Evolutionary conservation across 345 rosid genomes (phyloP).

Genomic region (Trapa incisa): DNA sequence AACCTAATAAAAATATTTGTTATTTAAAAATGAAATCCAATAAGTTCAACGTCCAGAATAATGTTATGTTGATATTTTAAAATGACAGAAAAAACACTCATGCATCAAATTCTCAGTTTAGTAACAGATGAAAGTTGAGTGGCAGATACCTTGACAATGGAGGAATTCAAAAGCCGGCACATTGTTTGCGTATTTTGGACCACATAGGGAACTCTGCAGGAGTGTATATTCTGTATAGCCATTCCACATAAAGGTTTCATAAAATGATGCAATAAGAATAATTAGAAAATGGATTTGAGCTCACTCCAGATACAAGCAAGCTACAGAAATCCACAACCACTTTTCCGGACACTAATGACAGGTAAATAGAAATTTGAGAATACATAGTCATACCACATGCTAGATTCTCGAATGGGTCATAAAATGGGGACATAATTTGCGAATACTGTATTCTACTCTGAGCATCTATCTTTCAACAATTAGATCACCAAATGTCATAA

Average conservation of each 20-base stretch:
- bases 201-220: conserved; percentile 36
- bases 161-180: conserved; percentile 40
- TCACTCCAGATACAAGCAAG: neutral
- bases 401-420: neutral
- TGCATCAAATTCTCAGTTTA: neutral
- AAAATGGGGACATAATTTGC: neutral
- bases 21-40: neutral
- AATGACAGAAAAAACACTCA: neutral
- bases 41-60: neutral
- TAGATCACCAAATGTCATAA: neutral
- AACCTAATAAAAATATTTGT: conserved; percentile 36
- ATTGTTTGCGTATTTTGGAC: conserved; percentile 24
- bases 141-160: conserved; percentile 45
- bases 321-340: neutral
- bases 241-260: neutral
- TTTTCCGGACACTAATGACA: neutral
- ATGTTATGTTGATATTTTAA: neutral
- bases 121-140: neutral
- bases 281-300: neutral
- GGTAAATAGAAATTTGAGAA: neutral
- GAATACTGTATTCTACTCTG: neutral
- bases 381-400: neutral
- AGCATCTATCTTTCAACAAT: neutral
- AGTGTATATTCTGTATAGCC: conserved; percentile 57
- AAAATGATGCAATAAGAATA: neutral